Evolutionary conservation across 129 eudicot genomes (phyloP).

Genomic region (Arctium lappa): DNA sequence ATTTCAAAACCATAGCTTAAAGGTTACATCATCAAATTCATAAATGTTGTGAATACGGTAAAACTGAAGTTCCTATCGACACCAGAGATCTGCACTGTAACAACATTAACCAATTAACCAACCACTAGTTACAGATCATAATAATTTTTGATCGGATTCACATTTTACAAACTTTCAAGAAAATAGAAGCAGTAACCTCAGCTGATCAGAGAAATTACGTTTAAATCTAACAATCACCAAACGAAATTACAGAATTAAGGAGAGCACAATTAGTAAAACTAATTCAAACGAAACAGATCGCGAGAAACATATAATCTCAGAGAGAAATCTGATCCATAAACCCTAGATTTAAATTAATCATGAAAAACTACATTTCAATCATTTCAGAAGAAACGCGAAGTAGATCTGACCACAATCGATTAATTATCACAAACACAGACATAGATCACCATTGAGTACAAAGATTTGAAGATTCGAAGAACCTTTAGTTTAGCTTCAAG

Average conservation of each 20-base stretch:
- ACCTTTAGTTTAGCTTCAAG: conserved; percentile 23
- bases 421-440: not conserved
- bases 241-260: not conserved
- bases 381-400: not conserved
- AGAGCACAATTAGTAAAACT: conserved; percentile 7
- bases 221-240: conserved; percentile 5
- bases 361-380: not conserved
- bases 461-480: not conserved
- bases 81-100: not conserved
- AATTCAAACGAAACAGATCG: not conserved
- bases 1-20: not conserved
- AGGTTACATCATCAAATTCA: not conserved
- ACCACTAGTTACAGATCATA: conserved; percentile 9
- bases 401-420: conserved; percentile 15
- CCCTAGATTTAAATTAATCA: conserved; percentile 20
- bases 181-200: not conserved
- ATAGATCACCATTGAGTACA: conserved; percentile 11
- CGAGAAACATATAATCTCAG: not conserved
- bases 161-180: not conserved
- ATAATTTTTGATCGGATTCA: not conserved
- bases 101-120: not conserved
- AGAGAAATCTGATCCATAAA: conserved; percentile 11
- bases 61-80: not conserved
- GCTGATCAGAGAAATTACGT: not conserved
- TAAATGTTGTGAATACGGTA: not conserved